Conservation (phyloP, 139 green algal genomes). For the Astrephomene gubernaculifera region DNA sequence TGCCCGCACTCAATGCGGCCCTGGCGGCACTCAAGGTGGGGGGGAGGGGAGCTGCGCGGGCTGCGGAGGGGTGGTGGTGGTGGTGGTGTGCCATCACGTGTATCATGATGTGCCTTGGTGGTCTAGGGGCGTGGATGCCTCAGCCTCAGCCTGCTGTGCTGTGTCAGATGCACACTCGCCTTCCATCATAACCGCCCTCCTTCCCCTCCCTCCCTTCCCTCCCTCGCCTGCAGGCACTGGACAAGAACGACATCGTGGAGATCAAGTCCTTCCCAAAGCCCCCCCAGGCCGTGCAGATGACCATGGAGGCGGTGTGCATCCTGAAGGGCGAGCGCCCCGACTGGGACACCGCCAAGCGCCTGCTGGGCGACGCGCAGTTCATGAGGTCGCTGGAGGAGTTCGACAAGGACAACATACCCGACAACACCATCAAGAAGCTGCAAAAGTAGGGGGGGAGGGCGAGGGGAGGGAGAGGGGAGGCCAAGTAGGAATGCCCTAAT, state of each 20-base stretch:
- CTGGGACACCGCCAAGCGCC: constrained; percentile 87
- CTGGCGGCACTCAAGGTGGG: constrained; percentile 79
- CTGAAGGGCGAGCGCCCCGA: constrained; percentile 84
- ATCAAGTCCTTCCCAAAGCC: constrained; percentile 93
- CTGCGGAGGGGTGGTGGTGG: background rate
- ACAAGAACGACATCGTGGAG: constrained; percentile 82
- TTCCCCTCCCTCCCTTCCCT: background rate
- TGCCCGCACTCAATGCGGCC: constrained; percentile 84
- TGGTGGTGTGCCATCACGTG: background rate
- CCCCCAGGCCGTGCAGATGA: constrained; percentile 83
- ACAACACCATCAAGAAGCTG: constrained; percentile 69
- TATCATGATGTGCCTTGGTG: background rate
- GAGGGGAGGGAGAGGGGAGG: background rate
- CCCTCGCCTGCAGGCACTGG: constrained; percentile 36
- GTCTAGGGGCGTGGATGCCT: too few relatives aligned
- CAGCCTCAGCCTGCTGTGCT: too few relatives aligned
- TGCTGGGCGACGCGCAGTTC: constrained; percentile 82
- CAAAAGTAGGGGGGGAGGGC: constrained; percentile 39
- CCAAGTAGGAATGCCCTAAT: too few relatives aligned
- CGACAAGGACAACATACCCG: constrained; percentile 87
- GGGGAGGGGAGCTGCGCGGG: background rate
- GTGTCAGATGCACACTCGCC: background rate
- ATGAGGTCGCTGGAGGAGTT: constrained; percentile 84
- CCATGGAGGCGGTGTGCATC: constrained; percentile 87
- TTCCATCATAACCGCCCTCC: background rate